These are phyloP conservation scores for Eimeria falciformis DNA, from an alignment of 169 alveolate genomes.

Conservation along the genomic window DNA sequence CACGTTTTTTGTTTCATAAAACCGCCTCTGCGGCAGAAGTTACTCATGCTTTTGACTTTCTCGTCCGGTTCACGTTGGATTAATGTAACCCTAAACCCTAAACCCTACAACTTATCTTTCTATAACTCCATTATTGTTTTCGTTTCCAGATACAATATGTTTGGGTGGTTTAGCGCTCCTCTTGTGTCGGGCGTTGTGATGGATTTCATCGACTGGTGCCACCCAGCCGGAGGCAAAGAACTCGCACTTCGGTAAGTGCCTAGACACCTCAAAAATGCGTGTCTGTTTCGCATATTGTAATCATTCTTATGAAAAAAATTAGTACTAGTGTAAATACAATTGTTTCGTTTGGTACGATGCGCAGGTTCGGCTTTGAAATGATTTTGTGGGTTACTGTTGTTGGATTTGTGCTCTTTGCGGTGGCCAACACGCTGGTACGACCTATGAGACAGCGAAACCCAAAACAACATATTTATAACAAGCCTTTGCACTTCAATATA, in stretches of 20 bases:
- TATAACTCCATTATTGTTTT: too few species aligned
- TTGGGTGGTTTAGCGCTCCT: constrained; percentile 88
- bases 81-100: too few species aligned
- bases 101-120: too few species aligned
- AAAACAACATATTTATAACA: too few species aligned
- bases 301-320: background rate
- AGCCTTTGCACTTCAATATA: background rate
- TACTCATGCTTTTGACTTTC: too few species aligned
- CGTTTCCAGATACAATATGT: constrained; percentile 78
- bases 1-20: too few species aligned
- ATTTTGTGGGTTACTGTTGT: constrained; percentile 80
- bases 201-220: constrained; percentile 83
- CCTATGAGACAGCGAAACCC: background rate
- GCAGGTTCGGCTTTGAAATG: constrained; percentile 83
- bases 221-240: constrained; percentile 76
- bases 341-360: constrained; percentile 24
- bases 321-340: background rate
- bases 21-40: too few species aligned
- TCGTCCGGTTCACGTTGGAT: too few species aligned
- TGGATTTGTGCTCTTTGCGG: constrained; percentile 80
- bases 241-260: constrained; percentile 73
- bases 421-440: constrained; percentile 82
- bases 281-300: background rate
- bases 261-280: background rate
- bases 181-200: constrained; percentile 81